phyloP scores from a whole-genome alignment of 805 yeast genomes.

The Starmerella etchellsii region DNA sequence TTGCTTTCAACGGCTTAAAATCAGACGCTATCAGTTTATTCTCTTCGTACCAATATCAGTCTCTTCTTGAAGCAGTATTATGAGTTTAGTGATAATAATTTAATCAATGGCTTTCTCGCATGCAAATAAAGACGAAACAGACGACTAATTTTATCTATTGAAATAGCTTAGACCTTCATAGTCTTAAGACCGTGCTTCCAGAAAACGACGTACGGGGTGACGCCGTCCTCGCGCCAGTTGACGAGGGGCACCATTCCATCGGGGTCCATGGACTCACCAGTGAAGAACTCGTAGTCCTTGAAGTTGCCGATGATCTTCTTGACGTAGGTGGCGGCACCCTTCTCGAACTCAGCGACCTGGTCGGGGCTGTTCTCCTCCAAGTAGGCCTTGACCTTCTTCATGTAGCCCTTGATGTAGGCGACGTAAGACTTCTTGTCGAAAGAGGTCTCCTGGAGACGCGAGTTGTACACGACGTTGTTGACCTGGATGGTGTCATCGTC shows the following conservation, averaged over 20 bases:
- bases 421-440: slow-evolving; percentile 98
- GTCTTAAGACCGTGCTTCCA: slow-evolving; percentile 97
- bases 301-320: slow-evolving; percentile 91
- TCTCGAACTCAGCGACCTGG: slow-evolving; percentile 74
- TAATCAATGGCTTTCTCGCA: too few relatives aligned
- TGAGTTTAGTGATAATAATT: too few relatives aligned
- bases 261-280: slow-evolving; percentile 99
- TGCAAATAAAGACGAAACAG: too few relatives aligned
- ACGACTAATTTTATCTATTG: too few relatives aligned
- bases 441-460: slow-evolving; percentile 90
- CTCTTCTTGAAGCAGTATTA: too few relatives aligned
- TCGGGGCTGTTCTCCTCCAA: slow-evolving; percentile 87
- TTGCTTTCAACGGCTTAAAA: too few relatives aligned
- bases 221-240: slow-evolving; percentile 99
- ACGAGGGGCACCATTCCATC: slow-evolving; percentile 96
- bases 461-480: slow-evolving; percentile 96
- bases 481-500: slow-evolving; percentile 85
- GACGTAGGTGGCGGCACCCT: slow-evolving; percentile 93
- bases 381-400: slow-evolving; percentile 88
- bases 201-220: slow-evolving; percentile 91
- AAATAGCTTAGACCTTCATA: slow-evolving; percentile 88
- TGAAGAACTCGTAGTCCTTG: slow-evolving; percentile 99
- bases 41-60: too few relatives aligned
- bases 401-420: slow-evolving; percentile 96
- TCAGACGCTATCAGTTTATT: too few relatives aligned